Percentiles rank a stretch among this genome's conserved stretches.
phyloP scores from a whole-genome alignment of 805 yeast species.

The Wickerhamiella shivajii region DNA sequence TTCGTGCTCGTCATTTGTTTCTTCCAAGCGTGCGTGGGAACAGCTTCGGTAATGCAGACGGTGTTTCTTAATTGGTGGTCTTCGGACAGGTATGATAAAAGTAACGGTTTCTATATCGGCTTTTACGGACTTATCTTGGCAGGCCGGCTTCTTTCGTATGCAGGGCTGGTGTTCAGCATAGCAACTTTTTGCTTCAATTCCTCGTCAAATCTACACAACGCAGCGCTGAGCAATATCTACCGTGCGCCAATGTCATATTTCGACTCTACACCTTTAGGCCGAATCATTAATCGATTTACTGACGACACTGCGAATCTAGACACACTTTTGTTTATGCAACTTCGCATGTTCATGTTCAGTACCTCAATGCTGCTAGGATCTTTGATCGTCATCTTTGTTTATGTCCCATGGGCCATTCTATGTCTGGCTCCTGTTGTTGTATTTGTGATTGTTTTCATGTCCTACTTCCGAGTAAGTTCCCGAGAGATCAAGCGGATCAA shows the following conservation, averaged over 20 bases:
- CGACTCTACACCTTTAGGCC: slow-evolving; percentile 79
- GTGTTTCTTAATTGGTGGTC: slow-evolving; percentile 64
- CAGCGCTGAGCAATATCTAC: slow-evolving; percentile 44
- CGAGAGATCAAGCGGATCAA: slow-evolving; percentile 66
- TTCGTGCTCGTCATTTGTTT: no score
- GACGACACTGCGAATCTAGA: slow-evolving; percentile 77
- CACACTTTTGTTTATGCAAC: slow-evolving; percentile 58
- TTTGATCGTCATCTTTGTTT: slow-evolving; percentile 48
- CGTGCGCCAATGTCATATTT: slow-evolving; percentile 71
- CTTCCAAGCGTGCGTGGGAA: no score
- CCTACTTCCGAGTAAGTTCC: slow-evolving; percentile 53
- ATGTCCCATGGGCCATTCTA: slow-evolving; percentile 56
- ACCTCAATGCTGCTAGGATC: slow-evolving; percentile 46
- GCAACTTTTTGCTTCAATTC: slow-evolving; percentile 38
- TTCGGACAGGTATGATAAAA: slow-evolving; percentile 33
- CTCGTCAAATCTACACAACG: slow-evolving; percentile 42
- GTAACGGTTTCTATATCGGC: slow-evolving; percentile 55
- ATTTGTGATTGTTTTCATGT: slow-evolving; percentile 31
- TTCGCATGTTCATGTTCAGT: slow-evolving; percentile 44
- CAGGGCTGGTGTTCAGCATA: slow-evolving; percentile 5
- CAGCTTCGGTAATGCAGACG: slow-evolving; percentile 27
- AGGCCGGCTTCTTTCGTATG: slow-evolving; percentile 26
- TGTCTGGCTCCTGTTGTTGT: slow-evolving; percentile 42
- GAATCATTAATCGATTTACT: slow-evolving; percentile 73
- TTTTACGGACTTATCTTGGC: slow-evolving; percentile 38